Conservation (phyloP, 306 rosid species). For the Carpinus viminea region DNA sequence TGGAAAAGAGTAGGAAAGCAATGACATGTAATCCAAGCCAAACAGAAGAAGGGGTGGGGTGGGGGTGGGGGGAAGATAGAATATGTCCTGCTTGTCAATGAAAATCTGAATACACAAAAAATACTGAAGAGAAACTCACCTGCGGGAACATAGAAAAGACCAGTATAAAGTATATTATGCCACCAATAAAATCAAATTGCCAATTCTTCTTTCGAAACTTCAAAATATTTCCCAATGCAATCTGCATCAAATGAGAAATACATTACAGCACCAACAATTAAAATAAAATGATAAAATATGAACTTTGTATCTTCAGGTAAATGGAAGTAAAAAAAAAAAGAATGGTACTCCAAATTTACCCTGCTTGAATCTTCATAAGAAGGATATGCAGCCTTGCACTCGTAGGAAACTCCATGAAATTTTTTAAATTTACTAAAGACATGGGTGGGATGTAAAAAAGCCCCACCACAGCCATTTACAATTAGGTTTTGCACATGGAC, state of each 20-base stretch:
- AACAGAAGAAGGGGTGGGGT: not conserved
- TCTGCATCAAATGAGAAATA: slow-evolving; percentile 47
- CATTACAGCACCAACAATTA: slow-evolving; percentile 22
- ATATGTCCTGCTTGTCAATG: slow-evolving; percentile 7
- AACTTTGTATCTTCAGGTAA: slow-evolving; percentile 9
- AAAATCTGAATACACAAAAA: slow-evolving; percentile 11
- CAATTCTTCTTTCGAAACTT: slow-evolving; percentile 97
- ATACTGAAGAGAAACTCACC: slow-evolving; percentile 46
- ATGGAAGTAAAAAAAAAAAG: slow-evolving; percentile 26
- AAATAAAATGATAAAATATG: slow-evolving; percentile 9
- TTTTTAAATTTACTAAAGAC: slow-evolving; percentile 75
- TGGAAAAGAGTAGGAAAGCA: not conserved
- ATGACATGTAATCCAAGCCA: not conserved
- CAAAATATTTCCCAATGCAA: slow-evolving; percentile 90
- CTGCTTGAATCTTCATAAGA: slow-evolving; percentile 91
- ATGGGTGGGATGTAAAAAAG: slow-evolving; percentile 98
- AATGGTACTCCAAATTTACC: slow-evolving; percentile 44
- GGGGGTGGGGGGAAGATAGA: not conserved
- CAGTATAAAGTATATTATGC: slow-evolving; percentile 85
- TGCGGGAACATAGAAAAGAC: slow-evolving; percentile 97
- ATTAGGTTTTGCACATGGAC: slow-evolving; percentile 77
- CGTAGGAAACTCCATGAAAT: slow-evolving; percentile 62
- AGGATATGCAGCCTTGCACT: slow-evolving; percentile 94
- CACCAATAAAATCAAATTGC: slow-evolving; percentile 99
- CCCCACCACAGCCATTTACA: slow-evolving; percentile 99